Conservation (phyloP, 139 green algal genomes). For the Deuterostichococcus epilithicus region DNA sequence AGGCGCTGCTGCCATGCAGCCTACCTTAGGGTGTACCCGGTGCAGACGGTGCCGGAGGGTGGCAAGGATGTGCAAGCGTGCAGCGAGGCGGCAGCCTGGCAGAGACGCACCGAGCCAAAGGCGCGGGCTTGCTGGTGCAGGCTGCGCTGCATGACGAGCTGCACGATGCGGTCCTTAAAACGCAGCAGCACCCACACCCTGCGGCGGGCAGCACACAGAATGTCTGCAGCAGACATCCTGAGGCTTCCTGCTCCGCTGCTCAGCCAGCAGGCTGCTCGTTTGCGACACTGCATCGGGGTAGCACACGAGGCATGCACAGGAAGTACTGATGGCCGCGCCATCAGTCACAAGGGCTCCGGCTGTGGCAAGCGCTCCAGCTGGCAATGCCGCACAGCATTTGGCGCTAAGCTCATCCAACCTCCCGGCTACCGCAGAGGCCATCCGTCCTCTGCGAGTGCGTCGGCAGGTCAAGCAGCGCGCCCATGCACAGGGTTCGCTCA, state of each 20-base stretch:
- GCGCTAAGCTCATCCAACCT: too few relatives aligned
- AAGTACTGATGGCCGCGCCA: background rate
- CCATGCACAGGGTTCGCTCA: constrained; percentile 2
- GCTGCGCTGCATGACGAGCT: constrained; percentile 16
- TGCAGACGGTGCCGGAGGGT: too few relatives aligned
- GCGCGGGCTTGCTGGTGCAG: background rate
- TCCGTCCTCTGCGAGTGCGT: background rate
- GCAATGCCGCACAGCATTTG: background rate
- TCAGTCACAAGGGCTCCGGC: background rate
- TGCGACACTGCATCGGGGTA: background rate
- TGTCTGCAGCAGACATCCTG: background rate
- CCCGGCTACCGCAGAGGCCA: too few relatives aligned
- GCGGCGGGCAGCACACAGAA: background rate
- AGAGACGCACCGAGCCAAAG: too few relatives aligned
- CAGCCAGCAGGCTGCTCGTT: background rate
- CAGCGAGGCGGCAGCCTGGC: too few relatives aligned
- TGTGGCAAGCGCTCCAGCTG: background rate
- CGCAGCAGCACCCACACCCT: constrained; percentile 27
- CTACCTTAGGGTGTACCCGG: too few relatives aligned
- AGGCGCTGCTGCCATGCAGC: too few relatives aligned
- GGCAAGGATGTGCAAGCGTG: too few relatives aligned
- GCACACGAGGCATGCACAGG: background rate
- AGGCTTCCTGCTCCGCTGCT: background rate
- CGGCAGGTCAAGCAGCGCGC: background rate
- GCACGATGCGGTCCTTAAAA: constrained; percentile 27